These are phyloP conservation scores for Salix brachista DNA, from an alignment of 345 rosid species.

Conservation along the genomic window DNA sequence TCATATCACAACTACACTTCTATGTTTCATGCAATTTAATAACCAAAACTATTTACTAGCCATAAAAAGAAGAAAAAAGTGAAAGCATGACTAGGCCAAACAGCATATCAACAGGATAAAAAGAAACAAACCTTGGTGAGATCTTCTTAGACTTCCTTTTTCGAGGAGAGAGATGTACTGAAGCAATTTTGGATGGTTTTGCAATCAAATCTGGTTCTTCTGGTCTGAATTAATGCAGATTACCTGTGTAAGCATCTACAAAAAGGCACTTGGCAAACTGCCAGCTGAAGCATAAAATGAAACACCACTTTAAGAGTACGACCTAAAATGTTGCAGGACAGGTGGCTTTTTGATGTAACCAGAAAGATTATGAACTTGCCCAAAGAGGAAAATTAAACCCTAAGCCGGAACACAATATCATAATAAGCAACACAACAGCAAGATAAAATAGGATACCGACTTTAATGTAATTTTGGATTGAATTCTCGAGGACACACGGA, in stretches of 20 bases:
- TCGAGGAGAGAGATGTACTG: conserved; percentile 30
- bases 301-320: background rate
- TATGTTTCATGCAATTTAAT: background rate
- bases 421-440: conserved; percentile 12
- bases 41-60: background rate
- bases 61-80: background rate
- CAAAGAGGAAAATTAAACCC: conserved; percentile 10
- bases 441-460: conserved; percentile 37
- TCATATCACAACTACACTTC: background rate
- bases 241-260: background rate
- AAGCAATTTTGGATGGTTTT: conserved; percentile 34
- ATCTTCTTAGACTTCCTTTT: conserved; percentile 39
- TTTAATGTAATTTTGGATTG: conserved; percentile 37
- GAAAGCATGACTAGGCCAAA: background rate
- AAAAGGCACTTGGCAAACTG: background rate
- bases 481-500: conserved; percentile 16
- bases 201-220: conserved; percentile 34
- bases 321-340: background rate
- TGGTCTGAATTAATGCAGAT: conserved; percentile 38
- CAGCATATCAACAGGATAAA: conserved; percentile 7
- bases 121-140: conserved; percentile 39
- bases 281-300: background rate
- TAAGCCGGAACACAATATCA: background rate
- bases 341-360: background rate
- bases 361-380: background rate